Base-by-base conservation (phyloP, 75 land plant species). In the Selaginella tamariscina region DNA sequence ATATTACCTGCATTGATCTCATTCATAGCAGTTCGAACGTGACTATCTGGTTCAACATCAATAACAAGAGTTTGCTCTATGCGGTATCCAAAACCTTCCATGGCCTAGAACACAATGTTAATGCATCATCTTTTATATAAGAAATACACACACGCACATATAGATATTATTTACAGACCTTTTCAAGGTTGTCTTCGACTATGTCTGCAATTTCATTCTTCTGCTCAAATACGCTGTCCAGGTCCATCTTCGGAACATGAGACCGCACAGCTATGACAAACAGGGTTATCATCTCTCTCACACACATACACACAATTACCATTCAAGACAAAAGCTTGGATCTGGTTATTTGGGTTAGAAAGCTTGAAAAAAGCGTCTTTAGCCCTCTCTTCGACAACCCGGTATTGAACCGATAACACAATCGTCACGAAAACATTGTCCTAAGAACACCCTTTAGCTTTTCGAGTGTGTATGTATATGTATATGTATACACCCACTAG, bases 381-480 rank as follows among this genome's bases (percentile, higher is more conserved):
- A 1, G 89, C 87, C 33, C 75, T 77, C 18, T 73, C 81, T 18
- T 68, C 56, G 26, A 85, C 49, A 11, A 85, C 86, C 31, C 86
- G 82, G 39, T 83, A 88, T 73, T 88, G 93, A n/a, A 81, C 72
- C 22, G 88, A 87, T 0, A 87, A 87, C 63, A 85, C 83, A 56
- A 87, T 83, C 32, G 66, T 84, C 31, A 87, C 90, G 62, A 87
- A 86, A n/a, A 84, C 89, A 78, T 86, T 86, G 60, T 84, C 89
- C 89, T 86, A n/a, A n/a, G n/a, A n/a, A n/a, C n/a, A n/a, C n/a
- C n/a, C n/a, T n/a, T n/a, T n/a, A n/a, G n/a, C n/a, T n/a, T n/a
- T n/a, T n/a, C n/a, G n/a, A n/a, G n/a, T n/a, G n/a, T n/a, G n/a
- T n/a, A n/a, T n/a, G n/a, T n/a, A n/a, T n/a, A n/a, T n/a, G n/a